These are phyloP conservation scores for Cymbidium sinense DNA, from an alignment of 106 monocot species.

Conservation along the genomic window DNA sequence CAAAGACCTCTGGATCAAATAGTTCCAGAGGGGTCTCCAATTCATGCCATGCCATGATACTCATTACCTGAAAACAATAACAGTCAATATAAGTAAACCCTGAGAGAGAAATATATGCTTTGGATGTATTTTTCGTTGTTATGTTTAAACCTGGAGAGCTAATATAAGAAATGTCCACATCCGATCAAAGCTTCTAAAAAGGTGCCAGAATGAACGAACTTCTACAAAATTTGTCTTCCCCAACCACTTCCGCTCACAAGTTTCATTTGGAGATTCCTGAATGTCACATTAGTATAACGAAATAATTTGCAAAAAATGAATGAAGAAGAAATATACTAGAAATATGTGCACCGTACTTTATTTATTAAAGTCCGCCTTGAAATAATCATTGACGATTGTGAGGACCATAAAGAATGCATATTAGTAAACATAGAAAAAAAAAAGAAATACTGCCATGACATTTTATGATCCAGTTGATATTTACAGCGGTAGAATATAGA, in stretches of 20 bases:
- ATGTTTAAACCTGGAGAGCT: conserved; percentile 47
- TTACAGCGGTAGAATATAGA: no score
- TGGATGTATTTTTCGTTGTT: neutral
- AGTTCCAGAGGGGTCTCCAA: conserved; percentile 52
- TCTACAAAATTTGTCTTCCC: conserved; percentile 82
- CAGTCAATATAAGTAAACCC: neutral
- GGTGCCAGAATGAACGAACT: conserved; percentile 59
- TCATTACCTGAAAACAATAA: conserved; percentile 38
- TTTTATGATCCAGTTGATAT: no score
- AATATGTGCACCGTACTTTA: neutral
- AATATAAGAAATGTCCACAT: conserved; percentile 71
- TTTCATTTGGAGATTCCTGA: conserved; percentile 14
- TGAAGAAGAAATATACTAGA: neutral
- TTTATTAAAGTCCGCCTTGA: neutral
- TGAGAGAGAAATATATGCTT: neutral
- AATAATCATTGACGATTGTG: neutral
- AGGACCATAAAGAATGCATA: neutral
- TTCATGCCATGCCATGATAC: conserved; percentile 68
- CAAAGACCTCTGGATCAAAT: conserved; percentile 47
- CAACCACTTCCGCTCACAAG: conserved; percentile 34
- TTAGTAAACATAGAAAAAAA: neutral
- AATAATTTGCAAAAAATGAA: neutral
- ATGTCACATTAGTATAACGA: neutral
- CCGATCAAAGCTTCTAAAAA: conserved; percentile 75
- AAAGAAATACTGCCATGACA: no score